Evolutionary conservation across 2,329 filamentous ascomycete species (phyloP), one percentile per base, ranked within the genome.

Genomic region (Drechslerella coelobrocha): DNA sequence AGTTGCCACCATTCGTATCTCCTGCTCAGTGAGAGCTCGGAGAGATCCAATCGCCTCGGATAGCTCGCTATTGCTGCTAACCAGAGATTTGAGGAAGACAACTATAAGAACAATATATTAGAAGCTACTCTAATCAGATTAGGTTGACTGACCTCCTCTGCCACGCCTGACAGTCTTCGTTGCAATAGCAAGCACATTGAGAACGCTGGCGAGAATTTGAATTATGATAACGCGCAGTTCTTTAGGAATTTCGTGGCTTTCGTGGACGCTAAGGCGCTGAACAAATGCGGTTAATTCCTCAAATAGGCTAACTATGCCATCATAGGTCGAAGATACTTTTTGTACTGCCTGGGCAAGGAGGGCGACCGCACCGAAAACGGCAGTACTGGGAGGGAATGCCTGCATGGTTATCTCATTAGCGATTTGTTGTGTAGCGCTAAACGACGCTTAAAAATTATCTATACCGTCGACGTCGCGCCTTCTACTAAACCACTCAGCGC

Each of bases 151-250:
- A 29, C 47, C 47, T 51, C 21, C 47, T 29, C 47, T 51, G 6
- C 47, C 47, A 12, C 47, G 47, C 47, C 47, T 27, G n/a, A 51
- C 24, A 14, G 47, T 51, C 19, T 51, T 51, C 19, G 47, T 51
- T 12, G 47, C 23, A 10, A 51, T 51, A 29, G 47, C 47, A 17
- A 51, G 47, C 6, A 51, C 47, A n/a, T 51, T 51, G 24, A 51
- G 47, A 51, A 51, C 31, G 14, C 24, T 6, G 10, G 47, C 47
- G 12, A 51, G n/a, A n/a, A 51, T 51, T 17, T 51, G 23, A n/a
- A 51, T 26, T 27, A 51, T 51, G 14, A 51, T 51, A 29, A 51
- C 4, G 17, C 23, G 47, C n/a, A 51, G 47, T 26, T 51, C 47
- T 29, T 51, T 29, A n/a, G 2, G 47, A 4, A 51, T 51, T 24